Evolutionary conservation across 139 green algal genomes (phyloP).

Genomic region (Microglena sp.): DNA sequence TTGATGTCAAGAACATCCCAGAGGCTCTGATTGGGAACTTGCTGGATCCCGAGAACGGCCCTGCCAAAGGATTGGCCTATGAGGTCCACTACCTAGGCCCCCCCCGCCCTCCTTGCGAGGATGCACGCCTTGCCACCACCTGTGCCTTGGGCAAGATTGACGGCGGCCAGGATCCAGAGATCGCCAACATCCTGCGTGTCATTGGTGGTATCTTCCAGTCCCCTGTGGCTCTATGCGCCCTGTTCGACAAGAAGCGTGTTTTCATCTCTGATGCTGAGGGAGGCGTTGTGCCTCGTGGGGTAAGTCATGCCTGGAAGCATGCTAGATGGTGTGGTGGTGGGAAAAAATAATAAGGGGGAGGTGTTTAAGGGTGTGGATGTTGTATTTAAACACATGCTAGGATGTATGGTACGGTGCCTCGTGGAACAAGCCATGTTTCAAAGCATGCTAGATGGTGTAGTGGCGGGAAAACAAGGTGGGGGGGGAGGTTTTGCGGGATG

Average conservation of each 20-base stretch:
- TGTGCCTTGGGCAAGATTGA: slow-evolving; percentile 16
- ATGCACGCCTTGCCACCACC: slow-evolving; percentile 20
- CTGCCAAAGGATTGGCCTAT: slow-evolving; percentile 20
- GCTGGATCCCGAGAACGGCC: slow-evolving; percentile 16
- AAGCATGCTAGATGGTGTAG: too few species aligned
- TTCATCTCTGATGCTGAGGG: slow-evolving; percentile 22
- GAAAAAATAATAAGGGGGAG: too few species aligned
- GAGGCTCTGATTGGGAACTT: slow-evolving; percentile 17
- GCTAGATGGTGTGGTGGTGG: too few species aligned
- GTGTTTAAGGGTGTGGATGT: too few species aligned
- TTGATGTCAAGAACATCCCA: too few species aligned
- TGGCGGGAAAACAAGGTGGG: too few species aligned
- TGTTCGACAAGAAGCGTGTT: slow-evolving; percentile 32
- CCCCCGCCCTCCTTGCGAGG: slow-evolving; percentile 28
- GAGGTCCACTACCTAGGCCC: slow-evolving; percentile 35
- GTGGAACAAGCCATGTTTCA: too few species aligned
- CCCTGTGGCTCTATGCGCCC: slow-evolving; percentile 25
- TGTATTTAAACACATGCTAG: too few species aligned
- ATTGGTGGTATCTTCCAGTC: slow-evolving; percentile 14
- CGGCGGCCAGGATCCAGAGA: slow-evolving; percentile 22
- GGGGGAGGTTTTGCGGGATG: too few species aligned
- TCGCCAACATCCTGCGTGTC: slow-evolving; percentile 31
- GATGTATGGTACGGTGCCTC: too few species aligned
- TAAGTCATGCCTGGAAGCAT: too few species aligned
- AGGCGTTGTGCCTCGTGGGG: too few species aligned